Evolutionary conservation across 768 basidiomycete genomes (phyloP), one percentile per base, ranked within the genome.

Genomic region (Suillus decipiens): DNA sequence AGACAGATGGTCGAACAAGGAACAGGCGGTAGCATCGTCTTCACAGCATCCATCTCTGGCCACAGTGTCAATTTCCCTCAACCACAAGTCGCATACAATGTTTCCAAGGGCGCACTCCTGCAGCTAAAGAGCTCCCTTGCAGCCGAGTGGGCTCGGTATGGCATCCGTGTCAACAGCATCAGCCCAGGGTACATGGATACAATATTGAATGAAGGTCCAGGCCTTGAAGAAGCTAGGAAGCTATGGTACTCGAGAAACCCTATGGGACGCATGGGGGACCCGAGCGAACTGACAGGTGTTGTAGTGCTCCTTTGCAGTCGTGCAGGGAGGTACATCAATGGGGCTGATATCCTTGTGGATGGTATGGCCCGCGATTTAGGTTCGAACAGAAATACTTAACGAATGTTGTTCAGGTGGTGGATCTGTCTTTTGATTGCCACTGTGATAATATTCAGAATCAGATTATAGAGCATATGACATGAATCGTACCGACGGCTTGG

Each of bases 161-260:
- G 80, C 1, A 78, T 80, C 39, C 73, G 77, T 8, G 80, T 79
- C 47, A 82, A 81, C 61, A 77, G 76, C 45, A 75, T 82, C 33
- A 77, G 76, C 50, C 78, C 80, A 12, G 81, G 80, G 15, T 81
- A 79, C 62, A 79, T 79, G 75, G 76, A 80, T 55, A 81, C 81
- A 5, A 70, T 76, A 51, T 69, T 81, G 68, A 82, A 80, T 45
- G 70, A 73, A 50, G 76, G 76, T 10, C 70, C 71, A 0, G 72
- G 72, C 1, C 66, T 79, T 14, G 76, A 69, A 15, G 68, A 71
- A 11, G 74, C 71, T n/a, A 70, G 75, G 54, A 65, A 65, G 11
- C 71, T 76, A n/a, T 82, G 78, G 80, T 63, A 70, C 3, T 73
- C 72, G 36, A 72, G 77, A 57, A 81, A 74, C 63, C 80, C 79